phyloP scores from a whole-genome alignment of 2,329 filamentous ascomycete species.

The Colletotrichum cuscutae region DNA sequence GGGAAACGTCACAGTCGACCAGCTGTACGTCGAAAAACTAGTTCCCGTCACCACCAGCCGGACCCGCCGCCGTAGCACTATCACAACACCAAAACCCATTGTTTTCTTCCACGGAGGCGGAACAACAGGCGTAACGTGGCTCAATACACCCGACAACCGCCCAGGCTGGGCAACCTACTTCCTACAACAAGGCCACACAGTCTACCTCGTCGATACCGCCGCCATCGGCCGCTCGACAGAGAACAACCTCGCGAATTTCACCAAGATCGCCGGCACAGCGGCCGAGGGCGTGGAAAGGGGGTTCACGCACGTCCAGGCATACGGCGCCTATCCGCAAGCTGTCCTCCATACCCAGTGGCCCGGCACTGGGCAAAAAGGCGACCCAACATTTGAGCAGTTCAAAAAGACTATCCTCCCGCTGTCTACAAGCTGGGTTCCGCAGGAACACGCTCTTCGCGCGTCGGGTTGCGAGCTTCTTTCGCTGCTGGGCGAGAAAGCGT shows the following conservation, averaged over 20 bases:
- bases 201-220: conserved; percentile 57
- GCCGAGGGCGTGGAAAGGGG: conserved; percentile 41
- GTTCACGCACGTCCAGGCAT: conserved; percentile 44
- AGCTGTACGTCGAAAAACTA: conserved; percentile 65
- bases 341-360: conserved; percentile 51
- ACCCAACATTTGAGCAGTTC: conserved; percentile 44
- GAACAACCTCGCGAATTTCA: conserved; percentile 37
- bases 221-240: conserved; percentile 49
- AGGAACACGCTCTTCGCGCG: conserved; percentile 42
- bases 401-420: conserved; percentile 41
- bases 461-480: conserved; percentile 43
- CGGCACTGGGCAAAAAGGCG: conserved; percentile 41
- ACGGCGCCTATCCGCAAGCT: conserved; percentile 40
- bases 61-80: not conserved
- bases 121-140: conserved; percentile 40
- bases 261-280: conserved; percentile 34
- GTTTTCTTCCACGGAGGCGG: conserved; percentile 32
- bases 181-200: conserved; percentile 50
- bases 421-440: conserved; percentile 40
- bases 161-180: conserved; percentile 59
- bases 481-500: conserved; percentile 42
- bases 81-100: conserved; percentile 9
- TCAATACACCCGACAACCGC: conserved; percentile 57
- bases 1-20: conserved; percentile 48
- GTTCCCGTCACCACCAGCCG: conserved; percentile 39